Evolutionary conservation across 192 early-diverging fungal genomes (phyloP).

Genomic region (Hyaloraphidium curvatum): DNA sequence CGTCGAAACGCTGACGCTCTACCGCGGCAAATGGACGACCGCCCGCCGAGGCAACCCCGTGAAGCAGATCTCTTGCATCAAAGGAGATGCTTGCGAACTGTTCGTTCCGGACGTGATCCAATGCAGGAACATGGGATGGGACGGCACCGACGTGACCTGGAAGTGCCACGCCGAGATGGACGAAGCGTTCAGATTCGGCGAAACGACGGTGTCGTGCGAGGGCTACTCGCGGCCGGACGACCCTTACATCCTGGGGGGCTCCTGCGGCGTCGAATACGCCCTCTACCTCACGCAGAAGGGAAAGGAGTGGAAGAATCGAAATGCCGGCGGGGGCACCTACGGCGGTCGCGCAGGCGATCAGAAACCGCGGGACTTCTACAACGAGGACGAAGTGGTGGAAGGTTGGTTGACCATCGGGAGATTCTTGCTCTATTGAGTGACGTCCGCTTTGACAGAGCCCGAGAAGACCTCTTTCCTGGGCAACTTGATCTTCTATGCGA

Average conservation of each 20-base stretch:
- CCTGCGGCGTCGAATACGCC: slow-evolving; percentile 25
- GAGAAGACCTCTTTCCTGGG: no score
- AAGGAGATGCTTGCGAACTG: slow-evolving; percentile 19
- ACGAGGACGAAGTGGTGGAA: no score
- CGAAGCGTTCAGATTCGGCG: slow-evolving; percentile 17
- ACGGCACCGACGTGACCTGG: slow-evolving; percentile 27
- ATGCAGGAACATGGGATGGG: slow-evolving; percentile 20
- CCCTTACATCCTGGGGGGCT: slow-evolving; percentile 17
- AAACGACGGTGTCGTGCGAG: slow-evolving; percentile 20
- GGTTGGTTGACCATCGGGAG: no score
- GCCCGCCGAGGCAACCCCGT: slow-evolving; percentile 17
- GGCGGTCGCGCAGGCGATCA: no score
- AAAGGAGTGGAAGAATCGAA: no score
- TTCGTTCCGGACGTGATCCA: slow-evolving; percentile 19
- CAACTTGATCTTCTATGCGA: no score
- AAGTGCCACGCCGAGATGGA: slow-evolving; percentile 22
- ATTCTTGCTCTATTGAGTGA: no score
- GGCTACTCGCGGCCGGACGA: slow-evolving; percentile 21
- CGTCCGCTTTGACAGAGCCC: no score
- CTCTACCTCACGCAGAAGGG: no score
- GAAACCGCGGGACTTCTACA: no score
- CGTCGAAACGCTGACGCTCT: slow-evolving; percentile 18
- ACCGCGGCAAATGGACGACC: slow-evolving; percentile 15
- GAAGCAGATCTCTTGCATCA: slow-evolving; percentile 18
- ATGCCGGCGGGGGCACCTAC: no score